Percentiles rank a stretch among this genome's conserved stretches.
Evolutionary conservation across 164 flowering plant genomes (phyloP).

Genomic region (Malania oleifera): DNA sequence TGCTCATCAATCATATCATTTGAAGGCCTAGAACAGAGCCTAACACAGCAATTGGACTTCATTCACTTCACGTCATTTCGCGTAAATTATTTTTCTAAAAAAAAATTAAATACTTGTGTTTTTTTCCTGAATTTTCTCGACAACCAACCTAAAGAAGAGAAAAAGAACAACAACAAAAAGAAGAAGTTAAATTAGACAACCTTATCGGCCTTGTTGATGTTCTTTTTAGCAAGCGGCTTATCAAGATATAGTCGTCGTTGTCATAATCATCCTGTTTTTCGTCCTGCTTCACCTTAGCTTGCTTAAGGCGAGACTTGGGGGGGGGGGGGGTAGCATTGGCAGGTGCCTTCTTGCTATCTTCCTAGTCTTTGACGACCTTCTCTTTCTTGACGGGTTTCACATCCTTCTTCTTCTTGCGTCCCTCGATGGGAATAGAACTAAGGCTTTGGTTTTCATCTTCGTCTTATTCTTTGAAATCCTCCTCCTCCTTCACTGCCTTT

Average conservation of each 20-base stretch:
- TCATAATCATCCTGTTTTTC: no score
- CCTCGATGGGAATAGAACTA: constrained; percentile 21
- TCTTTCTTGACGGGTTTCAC: background rate
- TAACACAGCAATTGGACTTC: background rate
- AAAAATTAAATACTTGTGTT: no score
- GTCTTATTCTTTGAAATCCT: background rate
- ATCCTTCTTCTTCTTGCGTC: background rate
- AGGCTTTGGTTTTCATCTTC: constrained; percentile 25
- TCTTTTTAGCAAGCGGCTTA: constrained; percentile 12
- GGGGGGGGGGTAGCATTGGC: constrained; percentile 17
- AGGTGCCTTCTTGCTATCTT: constrained; percentile 26
- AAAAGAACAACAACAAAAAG: background rate
- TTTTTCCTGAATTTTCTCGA: no score
- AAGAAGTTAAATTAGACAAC: constrained; percentile 13
- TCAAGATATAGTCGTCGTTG: constrained; percentile 13
- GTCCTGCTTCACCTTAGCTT: constrained; percentile 31
- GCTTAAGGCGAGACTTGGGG: constrained; percentile 16
- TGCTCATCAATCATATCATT: background rate
- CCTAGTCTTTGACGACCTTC: background rate
- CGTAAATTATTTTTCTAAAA: no score
- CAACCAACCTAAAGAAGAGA: no score
- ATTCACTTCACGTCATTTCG: background rate
- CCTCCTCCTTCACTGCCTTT: constrained; percentile 27
- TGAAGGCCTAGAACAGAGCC: background rate
- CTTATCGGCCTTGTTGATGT: constrained; percentile 20